These are phyloP conservation scores for Tolypocladium capitatum DNA, from an alignment of 2,329 filamentous ascomycete species.

Conservation along the genomic window DNA sequence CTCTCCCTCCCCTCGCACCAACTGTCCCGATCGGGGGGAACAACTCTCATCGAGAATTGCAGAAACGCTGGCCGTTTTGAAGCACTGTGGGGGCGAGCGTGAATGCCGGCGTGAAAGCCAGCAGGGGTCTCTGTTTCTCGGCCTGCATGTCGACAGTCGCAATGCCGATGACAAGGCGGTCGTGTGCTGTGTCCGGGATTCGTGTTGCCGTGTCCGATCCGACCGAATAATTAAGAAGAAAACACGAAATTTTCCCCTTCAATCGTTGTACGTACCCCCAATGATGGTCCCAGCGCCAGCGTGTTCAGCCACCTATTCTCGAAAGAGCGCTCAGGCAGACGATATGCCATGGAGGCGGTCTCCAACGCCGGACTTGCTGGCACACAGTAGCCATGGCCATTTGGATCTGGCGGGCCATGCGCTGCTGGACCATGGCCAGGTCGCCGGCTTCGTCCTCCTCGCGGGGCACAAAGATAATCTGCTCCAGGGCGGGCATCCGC, in stretches of 20 bases:
- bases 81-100: not conserved
- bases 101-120: not conserved
- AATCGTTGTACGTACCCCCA: not conserved
- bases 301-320: slow-evolving; percentile 3
- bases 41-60: not conserved
- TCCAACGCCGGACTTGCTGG: slow-evolving; percentile 17
- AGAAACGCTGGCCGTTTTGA: not conserved
- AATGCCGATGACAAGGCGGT: not conserved
- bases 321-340: slow-evolving; percentile 15
- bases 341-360: slow-evolving; percentile 24
- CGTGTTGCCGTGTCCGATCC: not conserved
- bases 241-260: not conserved
- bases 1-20: not conserved
- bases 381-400: slow-evolving; percentile 21
- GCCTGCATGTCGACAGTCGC: not conserved
- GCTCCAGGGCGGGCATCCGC: slow-evolving; percentile 25
- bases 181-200: not conserved
- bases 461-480: slow-evolving; percentile 30
- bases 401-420: slow-evolving; percentile 23
- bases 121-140: not conserved
- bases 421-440: slow-evolving; percentile 16
- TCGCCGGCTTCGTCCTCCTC: slow-evolving; percentile 19
- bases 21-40: not conserved
- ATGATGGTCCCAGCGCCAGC: not conserved
- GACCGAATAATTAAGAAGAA: not conserved